phyloP scores from a whole-genome alignment of 2,329 filamentous ascomycete species.

The Sphaerostilbella broomeana region DNA sequence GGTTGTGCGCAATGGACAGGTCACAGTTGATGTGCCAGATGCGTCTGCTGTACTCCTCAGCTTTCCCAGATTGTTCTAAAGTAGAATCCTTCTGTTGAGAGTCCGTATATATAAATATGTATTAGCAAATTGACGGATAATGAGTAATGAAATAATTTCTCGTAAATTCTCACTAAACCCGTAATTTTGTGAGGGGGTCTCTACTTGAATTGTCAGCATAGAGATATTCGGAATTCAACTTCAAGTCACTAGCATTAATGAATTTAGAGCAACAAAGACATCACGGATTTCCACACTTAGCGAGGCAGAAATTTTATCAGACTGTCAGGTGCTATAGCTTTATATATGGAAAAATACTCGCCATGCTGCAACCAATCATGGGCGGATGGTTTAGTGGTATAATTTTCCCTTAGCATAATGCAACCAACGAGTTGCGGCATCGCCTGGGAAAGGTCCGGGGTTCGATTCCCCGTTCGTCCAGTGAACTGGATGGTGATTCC shows the following conservation, averaged over 20 bases:
- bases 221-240: background rate
- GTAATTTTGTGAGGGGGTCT: no score
- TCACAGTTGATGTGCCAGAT: slow-evolving; percentile 35
- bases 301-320: no score
- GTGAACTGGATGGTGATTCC: background rate
- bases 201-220: background rate
- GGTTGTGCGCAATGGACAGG: slow-evolving; percentile 29
- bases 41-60: slow-evolving; percentile 36
- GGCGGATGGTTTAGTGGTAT: slow-evolving; percentile 15
- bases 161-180: no score
- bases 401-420: slow-evolving; percentile 14
- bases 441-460: slow-evolving; percentile 15
- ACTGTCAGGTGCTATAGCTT: slow-evolving; percentile 1
- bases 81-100: background rate
- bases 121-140: slow-evolving; percentile 1
- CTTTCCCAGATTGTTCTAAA: slow-evolving; percentile 15
- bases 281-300: no score
- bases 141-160: slow-evolving; percentile 1
- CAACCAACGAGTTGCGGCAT: background rate
- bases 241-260: no score
- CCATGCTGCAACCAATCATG: slow-evolving; percentile 13
- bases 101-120: background rate
- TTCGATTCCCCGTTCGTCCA: slow-evolving; percentile 17
- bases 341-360: fast-evolving
- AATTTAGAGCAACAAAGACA: no score